phyloP scores from a whole-genome alignment of 164 flowering plant genomes.

The Chimonanthus praecox region DNA sequence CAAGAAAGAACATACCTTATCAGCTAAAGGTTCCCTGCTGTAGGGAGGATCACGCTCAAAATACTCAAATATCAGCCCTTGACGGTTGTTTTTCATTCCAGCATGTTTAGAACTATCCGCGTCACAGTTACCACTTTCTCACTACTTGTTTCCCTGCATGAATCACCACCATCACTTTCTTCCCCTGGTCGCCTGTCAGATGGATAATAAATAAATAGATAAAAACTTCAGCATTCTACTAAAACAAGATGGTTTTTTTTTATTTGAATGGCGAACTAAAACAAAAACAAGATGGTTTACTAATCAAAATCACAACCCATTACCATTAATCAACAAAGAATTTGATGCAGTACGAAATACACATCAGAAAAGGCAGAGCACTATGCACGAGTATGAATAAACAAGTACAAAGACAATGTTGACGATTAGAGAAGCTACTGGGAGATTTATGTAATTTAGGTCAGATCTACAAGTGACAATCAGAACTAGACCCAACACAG shows the following conservation, averaged over 20 bases:
- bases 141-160: slow-evolving; percentile 44
- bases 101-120: slow-evolving; percentile 24
- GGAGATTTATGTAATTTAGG: no score
- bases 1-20: slow-evolving; percentile 43
- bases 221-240: neutral
- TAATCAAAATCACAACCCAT: neutral
- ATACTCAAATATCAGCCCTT: slow-evolving; percentile 50
- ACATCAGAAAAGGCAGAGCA: no score
- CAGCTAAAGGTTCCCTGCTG: slow-evolving; percentile 51
- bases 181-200: slow-evolving; percentile 42
- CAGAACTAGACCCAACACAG: no score
- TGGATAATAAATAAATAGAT: neutral
- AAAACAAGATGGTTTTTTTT: neutral
- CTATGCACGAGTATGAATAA: no score
- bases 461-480: no score
- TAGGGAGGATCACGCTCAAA: slow-evolving; percentile 58
- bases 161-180: slow-evolving; percentile 50
- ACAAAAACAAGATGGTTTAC: neutral
- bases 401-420: no score
- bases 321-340: neutral
- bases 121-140: slow-evolving; percentile 41
- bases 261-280: neutral
- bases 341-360: neutral
- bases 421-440: no score
- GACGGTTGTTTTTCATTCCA: slow-evolving; percentile 21